Percentiles rank a stretch among this genome's conserved stretches.
phyloP scores from a whole-genome alignment of 352 stramenopile genomes.

The Blastocystis sp. region DNA sequence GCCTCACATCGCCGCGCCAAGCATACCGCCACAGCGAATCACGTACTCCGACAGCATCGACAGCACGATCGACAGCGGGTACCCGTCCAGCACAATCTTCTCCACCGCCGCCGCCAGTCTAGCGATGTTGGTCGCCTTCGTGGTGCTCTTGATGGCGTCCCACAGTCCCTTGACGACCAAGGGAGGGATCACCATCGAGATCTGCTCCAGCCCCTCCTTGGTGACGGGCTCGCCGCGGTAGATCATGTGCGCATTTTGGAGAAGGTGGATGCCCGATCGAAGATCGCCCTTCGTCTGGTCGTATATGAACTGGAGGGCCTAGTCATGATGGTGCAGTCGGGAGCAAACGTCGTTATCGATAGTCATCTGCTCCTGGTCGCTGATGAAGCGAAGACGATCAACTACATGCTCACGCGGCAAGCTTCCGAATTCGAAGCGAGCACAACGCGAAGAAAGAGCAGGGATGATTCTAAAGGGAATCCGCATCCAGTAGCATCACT shows the following conservation, averaged over 20 bases:
- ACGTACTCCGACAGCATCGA: conserved; percentile 19
- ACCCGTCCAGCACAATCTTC: conserved; percentile 51
- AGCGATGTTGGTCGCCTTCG: not conserved
- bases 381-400: conserved; percentile 35
- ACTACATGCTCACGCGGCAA: conserved; percentile 61
- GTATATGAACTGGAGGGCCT: conserved; percentile 54
- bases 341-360: conserved; percentile 25
- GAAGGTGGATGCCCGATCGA: conserved; percentile 52
- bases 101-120: conserved; percentile 12
- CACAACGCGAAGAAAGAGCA: conserved; percentile 91
- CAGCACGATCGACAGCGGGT: conserved; percentile 37
- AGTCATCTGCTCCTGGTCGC: conserved; percentile 37
- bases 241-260: conserved; percentile 66
- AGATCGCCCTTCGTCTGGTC: conserved; percentile 65
- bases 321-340: not conserved
- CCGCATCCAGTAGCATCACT: conserved; percentile 70
- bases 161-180: conserved; percentile 46
- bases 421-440: conserved; percentile 73
- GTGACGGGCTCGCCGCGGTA: conserved; percentile 48
- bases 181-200: conserved; percentile 19
- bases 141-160: conserved; percentile 26
- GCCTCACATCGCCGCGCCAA: not conserved
- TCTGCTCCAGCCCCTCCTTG: conserved; percentile 22
- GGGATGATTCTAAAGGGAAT: conserved; percentile 83
- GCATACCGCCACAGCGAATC: conserved; percentile 23